Conservation (phyloP, 352 stramenopile species). For the Thraustochytrium sp. region DNA sequence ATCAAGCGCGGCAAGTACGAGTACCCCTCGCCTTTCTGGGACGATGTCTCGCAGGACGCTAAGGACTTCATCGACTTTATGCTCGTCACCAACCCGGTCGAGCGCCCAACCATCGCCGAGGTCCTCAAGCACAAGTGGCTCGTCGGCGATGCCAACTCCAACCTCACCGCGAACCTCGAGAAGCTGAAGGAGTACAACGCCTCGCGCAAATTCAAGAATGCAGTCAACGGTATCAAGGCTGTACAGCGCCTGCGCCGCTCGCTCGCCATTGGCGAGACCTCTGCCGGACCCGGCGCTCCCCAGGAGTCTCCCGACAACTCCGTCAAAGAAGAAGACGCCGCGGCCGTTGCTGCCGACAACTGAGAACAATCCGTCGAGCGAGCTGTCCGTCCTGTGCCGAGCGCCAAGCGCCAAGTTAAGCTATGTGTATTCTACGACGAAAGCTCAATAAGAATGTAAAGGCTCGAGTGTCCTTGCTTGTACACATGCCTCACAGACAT, state of each 20-base stretch:
- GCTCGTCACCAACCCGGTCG: slow-evolving; percentile 48
- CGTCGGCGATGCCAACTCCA: slow-evolving; percentile 28
- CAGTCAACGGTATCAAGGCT: slow-evolving; percentile 24
- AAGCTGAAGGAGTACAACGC: slow-evolving; percentile 35
- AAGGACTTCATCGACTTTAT: slow-evolving; percentile 70
- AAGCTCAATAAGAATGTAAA: too few species aligned
- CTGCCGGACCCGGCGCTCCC: too few species aligned
- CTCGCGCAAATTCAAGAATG: slow-evolving; percentile 41
- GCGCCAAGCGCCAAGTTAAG: too few species aligned
- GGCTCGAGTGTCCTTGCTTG: too few species aligned
- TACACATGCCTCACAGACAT: too few species aligned
- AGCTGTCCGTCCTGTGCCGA: too few species aligned
- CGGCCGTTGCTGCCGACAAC: too few species aligned
- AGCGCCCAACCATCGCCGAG: slow-evolving; percentile 50
- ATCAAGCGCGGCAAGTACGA: slow-evolving; percentile 78
- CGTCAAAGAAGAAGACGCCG: too few species aligned
- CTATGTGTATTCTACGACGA: too few species aligned
- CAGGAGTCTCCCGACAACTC: too few species aligned
- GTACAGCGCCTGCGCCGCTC: slow-evolving; percentile 8
- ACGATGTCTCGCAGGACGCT: slow-evolving; percentile 80
- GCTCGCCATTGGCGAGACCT: too few species aligned
- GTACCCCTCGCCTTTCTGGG: slow-evolving; percentile 74
- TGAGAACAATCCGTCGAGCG: too few species aligned
- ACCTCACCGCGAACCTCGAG: slow-evolving; percentile 4
- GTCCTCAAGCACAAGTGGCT: slow-evolving; percentile 76